phyloP scores from a whole-genome alignment of 129 eudicot species.

The Helianthus tuberosus region DNA sequence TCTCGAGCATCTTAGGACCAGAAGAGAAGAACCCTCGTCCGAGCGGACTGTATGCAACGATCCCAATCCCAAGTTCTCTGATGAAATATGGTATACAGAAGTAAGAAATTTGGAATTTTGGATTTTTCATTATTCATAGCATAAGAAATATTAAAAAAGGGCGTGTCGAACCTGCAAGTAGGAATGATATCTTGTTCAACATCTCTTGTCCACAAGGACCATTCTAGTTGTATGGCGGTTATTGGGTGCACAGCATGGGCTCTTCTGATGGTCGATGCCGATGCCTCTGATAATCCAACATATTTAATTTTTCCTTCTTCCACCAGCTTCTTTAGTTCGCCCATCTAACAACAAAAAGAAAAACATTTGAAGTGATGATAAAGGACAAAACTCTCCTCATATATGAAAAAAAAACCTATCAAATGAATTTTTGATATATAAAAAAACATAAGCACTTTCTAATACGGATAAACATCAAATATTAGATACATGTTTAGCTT shows the following conservation, averaged over 20 bases:
- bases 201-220: conserved; percentile 9
- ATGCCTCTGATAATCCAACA: conserved; percentile 11
- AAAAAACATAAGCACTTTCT: neutral
- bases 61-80: conserved; percentile 7
- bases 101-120: neutral
- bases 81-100: neutral
- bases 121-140: neutral
- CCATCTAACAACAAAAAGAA: conserved; percentile 4
- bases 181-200: conserved; percentile 10
- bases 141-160: neutral
- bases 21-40: conserved; percentile 8
- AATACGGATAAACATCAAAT: neutral
- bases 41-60: conserved; percentile 10
- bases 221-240: conserved; percentile 6
- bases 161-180: neutral
- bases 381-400: neutral
- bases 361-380: neutral
- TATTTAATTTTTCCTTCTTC: conserved; percentile 6
- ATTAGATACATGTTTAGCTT: neutral
- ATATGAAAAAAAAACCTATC: neutral
- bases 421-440: neutral
- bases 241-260: conserved; percentile 7
- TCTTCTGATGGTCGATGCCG: conserved; percentile 6
- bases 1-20: conserved; percentile 3
- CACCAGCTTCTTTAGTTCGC: conserved; percentile 9